A percentile compares a stretch with the other conserved stretches of the same genome.
These are phyloP conservation scores for Suillus sp. DNA, from an alignment of 768 basidiomycete genomes.

Conservation along the genomic window DNA sequence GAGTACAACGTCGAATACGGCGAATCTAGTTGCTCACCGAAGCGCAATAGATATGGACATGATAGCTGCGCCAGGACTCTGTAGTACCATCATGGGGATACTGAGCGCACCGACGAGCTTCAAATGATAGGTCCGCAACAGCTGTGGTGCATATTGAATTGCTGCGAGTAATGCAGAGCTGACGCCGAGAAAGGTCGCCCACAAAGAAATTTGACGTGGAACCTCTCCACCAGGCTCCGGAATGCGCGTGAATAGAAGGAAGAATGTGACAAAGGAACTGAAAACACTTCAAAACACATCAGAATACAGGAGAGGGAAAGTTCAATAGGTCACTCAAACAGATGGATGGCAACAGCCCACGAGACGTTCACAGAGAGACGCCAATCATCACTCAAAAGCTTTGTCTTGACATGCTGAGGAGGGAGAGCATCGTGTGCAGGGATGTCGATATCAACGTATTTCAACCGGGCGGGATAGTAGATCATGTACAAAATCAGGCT, in stretches of 20 bases:
- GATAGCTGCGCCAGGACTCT: constrained; percentile 85
- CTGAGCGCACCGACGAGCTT: constrained; percentile 91
- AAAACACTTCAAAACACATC: constrained; percentile 45
- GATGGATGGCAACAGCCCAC: constrained; percentile 68
- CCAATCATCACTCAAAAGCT: constrained; percentile 70
- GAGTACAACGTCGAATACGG: constrained; percentile 6
- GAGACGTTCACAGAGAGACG: constrained; percentile 73
- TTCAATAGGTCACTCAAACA: constrained; percentile 52
- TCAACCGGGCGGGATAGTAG: constrained; percentile 87
- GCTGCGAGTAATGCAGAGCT: constrained; percentile 76
- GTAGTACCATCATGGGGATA: constrained; percentile 95
- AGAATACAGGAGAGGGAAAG: constrained; percentile 7
- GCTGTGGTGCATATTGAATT: constrained; percentile 87
- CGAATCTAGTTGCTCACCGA: constrained; percentile 41
- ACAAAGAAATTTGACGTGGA: constrained; percentile 46
- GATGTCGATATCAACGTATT: constrained; percentile 56
- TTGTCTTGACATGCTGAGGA: constrained; percentile 45
- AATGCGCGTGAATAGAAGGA: constrained; percentile 53
- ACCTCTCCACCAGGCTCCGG: constrained; percentile 37
- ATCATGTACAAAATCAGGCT: constrained; percentile 90
- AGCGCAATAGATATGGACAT: constrained; percentile 85
- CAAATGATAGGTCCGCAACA: constrained; percentile 72
- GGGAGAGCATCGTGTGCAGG: constrained; percentile 45
- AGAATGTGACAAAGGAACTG: constrained; percentile 59
- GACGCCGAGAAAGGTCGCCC: constrained; percentile 89